Percentiles rank a stretch among this genome's conserved stretches.
phyloP scores from a whole-genome alignment of 139 green algal genomes.

The Eudorina sp. region DNA sequence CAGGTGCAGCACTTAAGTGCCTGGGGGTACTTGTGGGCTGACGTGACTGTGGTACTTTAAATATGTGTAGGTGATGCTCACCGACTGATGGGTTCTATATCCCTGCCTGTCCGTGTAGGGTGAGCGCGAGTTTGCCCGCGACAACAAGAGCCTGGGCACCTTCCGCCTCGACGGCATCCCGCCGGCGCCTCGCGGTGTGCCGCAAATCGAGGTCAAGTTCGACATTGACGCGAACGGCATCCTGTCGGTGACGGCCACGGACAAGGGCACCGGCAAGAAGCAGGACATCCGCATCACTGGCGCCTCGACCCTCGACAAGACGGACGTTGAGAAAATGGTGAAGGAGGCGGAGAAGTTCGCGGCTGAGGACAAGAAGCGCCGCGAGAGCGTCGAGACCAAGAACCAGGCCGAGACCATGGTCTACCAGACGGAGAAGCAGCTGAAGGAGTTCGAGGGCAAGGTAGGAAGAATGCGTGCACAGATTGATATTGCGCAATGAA shows the following conservation, averaged over 20 bases:
- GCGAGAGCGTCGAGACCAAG: conserved; percentile 95
- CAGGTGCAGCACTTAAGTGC: too few relatives aligned
- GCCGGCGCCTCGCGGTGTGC: conserved; percentile 93
- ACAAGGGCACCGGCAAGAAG: conserved; percentile 98
- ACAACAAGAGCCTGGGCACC: conserved; percentile 98
- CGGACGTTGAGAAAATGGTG: conserved; percentile 97
- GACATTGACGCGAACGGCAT: conserved; percentile 99
- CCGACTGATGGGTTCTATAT: too few relatives aligned
- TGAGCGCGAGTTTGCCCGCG: conserved; percentile 88
- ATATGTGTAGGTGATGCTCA: too few relatives aligned
- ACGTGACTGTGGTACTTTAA: too few relatives aligned
- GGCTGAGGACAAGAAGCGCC: conserved; percentile 92
- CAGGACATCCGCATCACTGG: conserved; percentile 98
- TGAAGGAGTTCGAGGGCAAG: conserved; percentile 98
- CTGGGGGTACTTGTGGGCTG: too few relatives aligned
- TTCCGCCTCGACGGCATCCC: conserved; percentile 98
- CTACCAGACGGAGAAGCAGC: conserved; percentile 98
- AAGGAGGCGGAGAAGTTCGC: conserved; percentile 95
- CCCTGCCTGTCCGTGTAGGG: conserved; percentile 48
- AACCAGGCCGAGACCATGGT: conserved; percentile 94
- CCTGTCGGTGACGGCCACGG: conserved; percentile 91
- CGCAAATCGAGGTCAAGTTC: conserved; percentile 98
- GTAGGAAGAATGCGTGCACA: conserved; percentile 36
- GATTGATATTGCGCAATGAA: too few relatives aligned
- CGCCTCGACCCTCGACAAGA: conserved; percentile 73